Evolutionary conservation across 495 filamentous ascomycete species (phyloP).

Genomic region (Massariosphaeria phaeospora): DNA sequence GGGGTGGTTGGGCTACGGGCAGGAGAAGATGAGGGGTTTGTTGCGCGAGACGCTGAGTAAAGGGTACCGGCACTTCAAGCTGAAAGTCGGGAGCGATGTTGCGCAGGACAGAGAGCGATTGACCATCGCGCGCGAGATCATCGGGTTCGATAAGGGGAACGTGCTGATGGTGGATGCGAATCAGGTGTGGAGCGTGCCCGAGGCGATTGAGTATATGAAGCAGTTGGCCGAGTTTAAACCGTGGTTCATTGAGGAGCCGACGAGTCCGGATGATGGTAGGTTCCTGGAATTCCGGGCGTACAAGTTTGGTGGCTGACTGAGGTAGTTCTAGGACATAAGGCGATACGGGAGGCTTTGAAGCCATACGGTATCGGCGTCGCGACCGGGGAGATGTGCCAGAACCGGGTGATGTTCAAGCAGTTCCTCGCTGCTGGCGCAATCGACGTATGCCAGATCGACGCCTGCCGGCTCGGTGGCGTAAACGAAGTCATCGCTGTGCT

Average conservation of each 20-base stretch:
- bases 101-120: constrained; percentile 66
- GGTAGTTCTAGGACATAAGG: constrained; percentile 72
- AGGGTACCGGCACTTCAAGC: constrained; percentile 85
- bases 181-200: constrained; percentile 89
- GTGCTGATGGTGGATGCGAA: constrained; percentile 94
- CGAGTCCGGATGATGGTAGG: constrained; percentile 70
- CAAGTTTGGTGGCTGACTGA: neutral
- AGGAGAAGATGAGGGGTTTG: constrained; percentile 73
- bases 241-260: constrained; percentile 99
- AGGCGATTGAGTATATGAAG: constrained; percentile 85
- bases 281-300: neutral
- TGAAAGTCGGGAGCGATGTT: constrained; percentile 75
- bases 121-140: constrained; percentile 69
- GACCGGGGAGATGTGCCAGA: constrained; percentile 96
- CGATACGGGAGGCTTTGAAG: constrained; percentile 70
- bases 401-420: constrained; percentile 92
- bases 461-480: constrained; percentile 84
- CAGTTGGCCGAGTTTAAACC: constrained; percentile 78
- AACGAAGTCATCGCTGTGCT: constrained; percentile 92
- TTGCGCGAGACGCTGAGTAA: constrained; percentile 65
- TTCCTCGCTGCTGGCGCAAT: constrained; percentile 72
- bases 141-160: constrained; percentile 82
- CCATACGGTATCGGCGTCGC: constrained; percentile 78
- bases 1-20: constrained; percentile 89
- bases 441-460: constrained; percentile 86